These are phyloP conservation scores for Sclerotinia subarctica DNA, from an alignment of 2,329 filamentous ascomycete genomes.

Conservation along the genomic window DNA sequence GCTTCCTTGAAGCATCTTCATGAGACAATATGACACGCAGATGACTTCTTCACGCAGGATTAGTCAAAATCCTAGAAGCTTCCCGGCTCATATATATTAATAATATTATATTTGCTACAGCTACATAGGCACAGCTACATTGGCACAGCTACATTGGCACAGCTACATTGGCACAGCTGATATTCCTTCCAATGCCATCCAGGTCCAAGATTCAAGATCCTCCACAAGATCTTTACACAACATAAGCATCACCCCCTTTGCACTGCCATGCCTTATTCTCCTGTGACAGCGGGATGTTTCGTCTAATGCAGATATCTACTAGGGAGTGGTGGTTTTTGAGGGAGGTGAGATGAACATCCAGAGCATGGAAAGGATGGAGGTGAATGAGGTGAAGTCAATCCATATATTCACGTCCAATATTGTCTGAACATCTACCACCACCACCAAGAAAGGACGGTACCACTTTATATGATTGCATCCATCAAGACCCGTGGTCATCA, in stretches of 20 bases:
- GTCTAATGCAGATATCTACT: neutral
- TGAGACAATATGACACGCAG: neutral
- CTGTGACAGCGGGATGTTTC: slow-evolving; percentile 6
- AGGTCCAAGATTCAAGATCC: neutral
- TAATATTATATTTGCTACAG: neutral
- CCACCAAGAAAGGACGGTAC: neutral
- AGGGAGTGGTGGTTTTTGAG: neutral
- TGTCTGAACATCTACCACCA: too few relatives aligned
- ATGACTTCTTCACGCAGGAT: neutral
- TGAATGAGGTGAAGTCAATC: neutral
- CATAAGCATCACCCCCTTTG: neutral
- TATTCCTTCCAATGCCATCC: too few relatives aligned
- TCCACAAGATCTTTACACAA: neutral
- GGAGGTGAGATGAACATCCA: neutral
- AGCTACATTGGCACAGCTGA: neutral
- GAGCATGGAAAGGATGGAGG: neutral
- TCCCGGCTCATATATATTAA: too few relatives aligned
- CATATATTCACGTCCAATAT: neutral
- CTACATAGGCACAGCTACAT: neutral
- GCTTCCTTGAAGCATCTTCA: neutral
- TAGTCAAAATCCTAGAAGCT: neutral
- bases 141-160: too few relatives aligned
- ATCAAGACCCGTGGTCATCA: neutral
- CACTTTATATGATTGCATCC: slow-evolving; percentile 15
- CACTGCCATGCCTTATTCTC: neutral